A percentile compares a stretch with the other conserved stretches of the same genome.
Evolutionary conservation across 2,329 filamentous ascomycete genomes (phyloP).

Genomic region (Madurella mycetomatis): DNA sequence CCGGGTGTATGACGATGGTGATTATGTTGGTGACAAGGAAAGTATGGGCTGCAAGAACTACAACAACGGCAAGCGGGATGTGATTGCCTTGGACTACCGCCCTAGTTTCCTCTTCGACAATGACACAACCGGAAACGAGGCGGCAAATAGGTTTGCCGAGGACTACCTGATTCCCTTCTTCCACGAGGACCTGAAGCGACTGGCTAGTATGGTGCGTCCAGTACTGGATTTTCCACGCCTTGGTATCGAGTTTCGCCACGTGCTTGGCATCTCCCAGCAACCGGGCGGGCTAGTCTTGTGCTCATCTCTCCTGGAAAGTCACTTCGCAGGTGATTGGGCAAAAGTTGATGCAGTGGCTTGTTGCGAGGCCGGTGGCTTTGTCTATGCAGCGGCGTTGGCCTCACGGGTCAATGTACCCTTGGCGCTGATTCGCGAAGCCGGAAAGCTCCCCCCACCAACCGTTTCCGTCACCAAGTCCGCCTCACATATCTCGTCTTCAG

Average conservation of each 20-base stretch:
- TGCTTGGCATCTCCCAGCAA: constrained; percentile 52
- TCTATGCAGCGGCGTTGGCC: constrained; percentile 52
- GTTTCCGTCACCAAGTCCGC: constrained; percentile 42
- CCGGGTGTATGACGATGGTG: too few relatives aligned
- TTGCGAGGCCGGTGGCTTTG: constrained; percentile 55
- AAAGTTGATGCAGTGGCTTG: constrained; percentile 42
- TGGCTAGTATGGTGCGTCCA: constrained; percentile 47
- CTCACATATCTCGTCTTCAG: constrained; percentile 52
- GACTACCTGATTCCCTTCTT: constrained; percentile 42
- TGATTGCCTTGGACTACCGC: constrained; percentile 28
- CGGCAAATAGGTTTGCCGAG: constrained; percentile 39
- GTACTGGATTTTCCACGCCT: constrained; percentile 47
- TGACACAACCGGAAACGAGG: constrained; percentile 37
- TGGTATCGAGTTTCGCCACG: constrained; percentile 53
- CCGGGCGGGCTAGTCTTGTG: constrained; percentile 48
- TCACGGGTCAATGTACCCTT: constrained; percentile 38
- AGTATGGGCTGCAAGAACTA: too few relatives aligned
- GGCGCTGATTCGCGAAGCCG: constrained; percentile 49
- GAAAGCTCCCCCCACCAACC: constrained; percentile 56
- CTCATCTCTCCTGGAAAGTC: constrained; percentile 43
- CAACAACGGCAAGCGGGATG: constrained; percentile 20
- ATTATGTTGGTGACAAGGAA: too few relatives aligned
- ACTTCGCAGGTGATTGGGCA: constrained; percentile 45
- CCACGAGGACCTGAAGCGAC: constrained; percentile 40
- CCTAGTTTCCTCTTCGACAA: constrained; percentile 51